A percentile compares a stretch with the other conserved stretches of the same genome.
phyloP scores from a whole-genome alignment of 1,139 yeast genomes.

The Yarrowia galli region DNA sequence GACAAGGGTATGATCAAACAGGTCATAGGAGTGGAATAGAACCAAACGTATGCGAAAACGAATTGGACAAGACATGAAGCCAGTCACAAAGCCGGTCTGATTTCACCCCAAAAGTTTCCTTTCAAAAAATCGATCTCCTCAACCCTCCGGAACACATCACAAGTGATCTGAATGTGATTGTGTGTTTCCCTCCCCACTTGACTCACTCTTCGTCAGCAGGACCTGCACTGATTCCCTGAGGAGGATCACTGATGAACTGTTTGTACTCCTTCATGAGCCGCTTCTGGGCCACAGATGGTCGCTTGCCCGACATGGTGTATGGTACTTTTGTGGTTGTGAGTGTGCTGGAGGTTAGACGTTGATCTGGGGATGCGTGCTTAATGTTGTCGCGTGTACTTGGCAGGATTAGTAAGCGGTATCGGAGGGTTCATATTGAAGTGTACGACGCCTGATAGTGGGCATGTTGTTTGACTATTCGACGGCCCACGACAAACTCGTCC shows the following conservation, averaged over 20 bases:
- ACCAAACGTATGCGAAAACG: too few relatives aligned
- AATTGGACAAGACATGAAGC: too few relatives aligned
- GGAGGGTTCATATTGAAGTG: too few relatives aligned
- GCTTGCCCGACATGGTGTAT: constrained; percentile 30
- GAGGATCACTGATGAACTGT: constrained; percentile 83
- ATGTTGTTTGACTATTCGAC: too few relatives aligned
- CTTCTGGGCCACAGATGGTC: constrained; percentile 37
- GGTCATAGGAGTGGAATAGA: not conserved
- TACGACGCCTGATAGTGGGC: too few relatives aligned
- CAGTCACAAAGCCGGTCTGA: too few relatives aligned
- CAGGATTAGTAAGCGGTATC: constrained; percentile 10
- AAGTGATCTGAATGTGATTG: not conserved
- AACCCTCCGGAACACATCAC: not conserved
- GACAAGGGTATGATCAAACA: not conserved
- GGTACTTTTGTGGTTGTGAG: not conserved
- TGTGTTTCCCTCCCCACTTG: not conserved
- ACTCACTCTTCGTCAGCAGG: constrained; percentile 73
- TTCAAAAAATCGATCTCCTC: not conserved
- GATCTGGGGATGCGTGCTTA: constrained; percentile 37
- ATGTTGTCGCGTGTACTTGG: constrained; percentile 15
- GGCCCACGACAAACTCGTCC: too few relatives aligned
- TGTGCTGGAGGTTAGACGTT: constrained; percentile 9
- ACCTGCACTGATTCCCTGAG: constrained; percentile 95
- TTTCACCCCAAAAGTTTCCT: too few relatives aligned
- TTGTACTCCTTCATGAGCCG: constrained; percentile 87